Evolutionary conservation across 148 eudicot species (phyloP), one percentile per base, ranked within the genome.

Genomic region (Arctostaphylos glauca): DNA sequence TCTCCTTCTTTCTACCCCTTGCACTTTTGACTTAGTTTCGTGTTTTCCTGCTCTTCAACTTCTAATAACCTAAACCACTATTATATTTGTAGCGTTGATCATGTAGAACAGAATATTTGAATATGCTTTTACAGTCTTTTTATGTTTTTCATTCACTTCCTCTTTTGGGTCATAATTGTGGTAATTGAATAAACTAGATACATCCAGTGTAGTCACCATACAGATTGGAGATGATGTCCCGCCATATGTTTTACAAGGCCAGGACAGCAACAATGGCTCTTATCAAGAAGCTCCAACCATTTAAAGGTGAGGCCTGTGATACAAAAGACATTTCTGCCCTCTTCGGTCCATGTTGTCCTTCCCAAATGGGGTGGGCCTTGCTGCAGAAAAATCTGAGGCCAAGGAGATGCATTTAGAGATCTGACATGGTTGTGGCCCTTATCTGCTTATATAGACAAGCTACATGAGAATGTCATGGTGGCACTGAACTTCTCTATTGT

Each of bases 201-300:
- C 19, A 14, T 58, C 19, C 44, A 78, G 53, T 19, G 38, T 64
- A 48, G 47, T 82, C 46, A 76, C 80, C 7, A n/a, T 76, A 76
- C 84, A 76, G 84, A 82, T 82, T 18, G 66, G 64, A 44, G 50
- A 62, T 82, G 80, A 50, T 76, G 74, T 82, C 52, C 84, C 52
- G 84, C 80, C 80, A 82, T 58, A 48, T 47, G 59, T 64, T 64
- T 76, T 76, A 50, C 84, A 49, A 82, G 80, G 80, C 31, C 9
- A 66, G 84, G 75, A 62, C 52, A 41, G 25, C 56, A 82, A 48
- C 66, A 49, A 76, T 19, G 48, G 71, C 62, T 76, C 62, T 7
- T 75, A 14, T 76, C 52, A 62, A 70, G 72, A 74, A 82, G 70
- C 48, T 82, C 19, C 84, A 82, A 52, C 64, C 47, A 47, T 54